Base-by-base conservation (phyloP, 1,284 basidiomycete genomes). In the Cronartium quercuum region DNA sequence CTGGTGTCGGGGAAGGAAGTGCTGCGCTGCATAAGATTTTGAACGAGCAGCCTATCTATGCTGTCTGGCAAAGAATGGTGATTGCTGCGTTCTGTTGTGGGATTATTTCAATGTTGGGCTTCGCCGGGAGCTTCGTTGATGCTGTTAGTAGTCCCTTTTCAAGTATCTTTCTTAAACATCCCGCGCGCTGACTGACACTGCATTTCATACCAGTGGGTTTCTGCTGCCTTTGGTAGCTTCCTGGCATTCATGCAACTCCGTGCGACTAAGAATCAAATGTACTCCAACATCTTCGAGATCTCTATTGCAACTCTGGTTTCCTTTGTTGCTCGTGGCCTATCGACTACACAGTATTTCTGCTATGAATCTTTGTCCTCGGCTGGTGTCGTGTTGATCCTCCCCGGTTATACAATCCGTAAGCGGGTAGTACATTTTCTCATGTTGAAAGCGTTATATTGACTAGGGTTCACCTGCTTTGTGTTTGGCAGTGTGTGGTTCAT, bases 241-340 rank as follows among this genome's bases (percentile, higher is more conserved):
- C 82, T 93, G 65, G 88, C 90, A 78, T 91, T 89, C 80, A 84
- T 92, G 60, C 90, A 91, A 38, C 83, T 92, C 65, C 87, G 89
- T 4, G 90, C 91, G 6, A 86, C 87, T 75, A 91, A 90, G 81
- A 91, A 89, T 78, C 85, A 89, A 1, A 88, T 91, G 82, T 93
- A 92, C 81, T 90, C 90, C 6, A 92, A 91, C 79, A 90, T 94
- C 73, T 93, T 92, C 79, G 91, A 93, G 80, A 92, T 93, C 79
- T 89, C 90, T 0, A 87, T 89, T 6, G 88, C 91, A 0, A 92
- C 92, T 75, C 82, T 92, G 57, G 88, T 92, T 61, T 90, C 90
- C 6, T 92, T 93, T 80, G 83, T 90, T 34, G 89, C 91, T 9
- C 84, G 90, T 64, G 88, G 86, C 6, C 81, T 93, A 66, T 88